These are phyloP conservation scores for Gomphus bonarii DNA, from an alignment of 1,284 basidiomycete genomes.

Conservation along the genomic window DNA sequence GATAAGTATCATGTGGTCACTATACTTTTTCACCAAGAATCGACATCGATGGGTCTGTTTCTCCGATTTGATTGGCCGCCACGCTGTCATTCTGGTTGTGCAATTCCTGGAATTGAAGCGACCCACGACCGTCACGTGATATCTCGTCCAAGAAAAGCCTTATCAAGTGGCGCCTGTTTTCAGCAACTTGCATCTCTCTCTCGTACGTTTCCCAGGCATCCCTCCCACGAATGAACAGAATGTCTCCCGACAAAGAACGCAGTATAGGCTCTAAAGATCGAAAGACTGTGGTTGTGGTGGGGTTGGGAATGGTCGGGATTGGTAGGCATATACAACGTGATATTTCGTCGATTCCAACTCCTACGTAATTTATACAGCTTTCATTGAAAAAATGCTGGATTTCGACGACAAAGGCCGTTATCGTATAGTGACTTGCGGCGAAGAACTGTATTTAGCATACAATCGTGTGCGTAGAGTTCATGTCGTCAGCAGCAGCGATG, in stretches of 20 bases:
- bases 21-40: no score
- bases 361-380: constrained; percentile 31
- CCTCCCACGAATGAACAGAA: background rate
- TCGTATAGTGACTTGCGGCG: constrained; percentile 51
- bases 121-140: no score
- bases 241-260: background rate
- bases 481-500: background rate
- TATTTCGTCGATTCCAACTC: background rate
- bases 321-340: constrained; percentile 25
- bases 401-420: constrained; percentile 40
- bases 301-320: constrained; percentile 63
- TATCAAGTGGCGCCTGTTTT: no score
- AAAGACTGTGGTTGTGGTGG: constrained; percentile 40
- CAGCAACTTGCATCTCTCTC: no score
- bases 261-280: background rate
- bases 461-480: constrained; percentile 15
- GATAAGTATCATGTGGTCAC: no score
- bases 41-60: no score
- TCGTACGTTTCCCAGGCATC: no score
- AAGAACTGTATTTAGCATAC: constrained; percentile 31
- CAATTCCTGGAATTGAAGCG: no score
- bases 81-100: no score
- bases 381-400: constrained; percentile 57
- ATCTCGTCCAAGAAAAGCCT: no score
- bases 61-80: no score